phyloP scores from a whole-genome alignment of 1,284 basidiomycete species.

The Acaromyces ingoldii region DNA sequence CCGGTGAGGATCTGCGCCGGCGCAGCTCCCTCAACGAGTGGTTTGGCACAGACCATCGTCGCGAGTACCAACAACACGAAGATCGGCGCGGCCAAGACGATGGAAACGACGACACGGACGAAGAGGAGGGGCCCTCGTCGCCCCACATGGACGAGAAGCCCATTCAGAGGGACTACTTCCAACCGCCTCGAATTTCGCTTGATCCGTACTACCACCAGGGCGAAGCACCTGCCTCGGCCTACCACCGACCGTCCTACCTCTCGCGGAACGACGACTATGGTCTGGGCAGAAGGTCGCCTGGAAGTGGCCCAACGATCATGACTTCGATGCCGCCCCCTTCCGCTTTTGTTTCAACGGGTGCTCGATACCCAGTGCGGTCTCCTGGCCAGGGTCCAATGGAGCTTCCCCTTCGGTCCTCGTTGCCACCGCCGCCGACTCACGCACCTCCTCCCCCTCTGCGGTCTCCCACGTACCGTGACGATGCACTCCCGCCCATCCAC shows the following conservation, averaged over 20 bases:
- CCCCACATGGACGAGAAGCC: constrained; percentile 1
- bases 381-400: neutral
- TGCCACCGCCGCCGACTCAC: neutral
- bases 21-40: constrained; percentile 30
- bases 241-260: neutral
- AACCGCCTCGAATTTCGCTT: neutral
- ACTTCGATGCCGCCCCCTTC: constrained; percentile 13
- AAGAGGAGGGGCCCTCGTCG: neutral
- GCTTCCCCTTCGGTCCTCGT: no score
- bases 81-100: neutral
- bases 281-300: no score
- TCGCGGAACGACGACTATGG: neutral
- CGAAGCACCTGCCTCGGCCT: no score
- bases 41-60: constrained; percentile 15
- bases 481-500: neutral
- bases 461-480: no score
- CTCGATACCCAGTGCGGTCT: neutral
- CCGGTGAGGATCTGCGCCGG: constrained; percentile 5
- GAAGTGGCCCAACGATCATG: no score
- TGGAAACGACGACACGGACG: constrained; percentile 6
- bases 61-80: no score
- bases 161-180: neutral
- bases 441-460: neutral
- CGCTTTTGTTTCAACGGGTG: neutral
- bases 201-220: no score